Percentiles rank a stretch among this genome's conserved stretches.
phyloP scores from a whole-genome alignment of 257 asterid genomes.

The Catharanthus roseus region DNA sequence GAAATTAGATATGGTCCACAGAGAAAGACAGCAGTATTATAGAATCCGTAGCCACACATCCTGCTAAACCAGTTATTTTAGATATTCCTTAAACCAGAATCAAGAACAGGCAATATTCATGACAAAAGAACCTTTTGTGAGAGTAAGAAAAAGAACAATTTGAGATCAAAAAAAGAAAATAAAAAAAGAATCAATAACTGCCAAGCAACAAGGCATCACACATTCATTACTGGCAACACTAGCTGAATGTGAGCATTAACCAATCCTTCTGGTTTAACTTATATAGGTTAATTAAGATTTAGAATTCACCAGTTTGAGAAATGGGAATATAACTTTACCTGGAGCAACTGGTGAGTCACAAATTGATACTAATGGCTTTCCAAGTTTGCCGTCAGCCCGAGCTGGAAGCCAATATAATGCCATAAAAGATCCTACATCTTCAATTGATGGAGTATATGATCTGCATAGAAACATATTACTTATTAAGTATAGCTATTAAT shows the following conservation, averaged over 20 bases:
- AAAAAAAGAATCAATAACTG: too few relatives aligned
- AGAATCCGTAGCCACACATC: not conserved
- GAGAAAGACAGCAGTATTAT: not conserved
- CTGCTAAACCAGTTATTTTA: not conserved
- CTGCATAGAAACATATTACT: slow-evolving; percentile 39
- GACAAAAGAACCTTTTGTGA: not conserved
- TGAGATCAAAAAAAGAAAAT: not conserved
- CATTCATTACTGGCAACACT: not conserved
- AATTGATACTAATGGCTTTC: slow-evolving; percentile 61
- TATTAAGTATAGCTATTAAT: not conserved
- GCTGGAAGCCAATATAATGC: slow-evolving; percentile 81
- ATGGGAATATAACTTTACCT: slow-evolving; percentile 32
- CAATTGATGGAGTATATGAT: slow-evolving; percentile 60
- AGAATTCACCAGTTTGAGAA: not conserved
- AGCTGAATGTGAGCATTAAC: not conserved
- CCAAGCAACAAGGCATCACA: not conserved
- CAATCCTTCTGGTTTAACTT: not conserved
- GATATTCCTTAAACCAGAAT: slow-evolving; percentile 1
- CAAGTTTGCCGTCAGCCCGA: slow-evolving; percentile 68
- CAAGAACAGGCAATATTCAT: not conserved
- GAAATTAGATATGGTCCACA: not conserved
- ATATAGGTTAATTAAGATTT: not conserved
- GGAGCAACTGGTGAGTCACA: slow-evolving; percentile 75
- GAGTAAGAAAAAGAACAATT: not conserved
- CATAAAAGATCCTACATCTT: slow-evolving; percentile 81